Base-by-base conservation (phyloP, 2,329 filamentous ascomycete species). In the Penicillium decumbens region DNA sequence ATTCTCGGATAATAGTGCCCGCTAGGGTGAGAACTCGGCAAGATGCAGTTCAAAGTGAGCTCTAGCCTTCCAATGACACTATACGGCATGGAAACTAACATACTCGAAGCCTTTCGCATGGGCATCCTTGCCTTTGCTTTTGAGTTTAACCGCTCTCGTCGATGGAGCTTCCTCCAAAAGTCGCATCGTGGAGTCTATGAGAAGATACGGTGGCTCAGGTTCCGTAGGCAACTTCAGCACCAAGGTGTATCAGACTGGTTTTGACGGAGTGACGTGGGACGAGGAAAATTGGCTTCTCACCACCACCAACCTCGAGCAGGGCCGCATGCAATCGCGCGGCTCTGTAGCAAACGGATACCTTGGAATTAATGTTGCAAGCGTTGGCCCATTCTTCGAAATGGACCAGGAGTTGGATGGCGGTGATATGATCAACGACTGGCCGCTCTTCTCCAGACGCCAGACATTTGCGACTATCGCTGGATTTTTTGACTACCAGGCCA, bases 391-490 rank as follows among this genome's bases (percentile, higher is more conserved):
- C 62, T 84, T 84, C 61, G 81, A 84, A 57, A 66, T 78, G 20
- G 55, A 57, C 13, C 37, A 51, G 5, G 29, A 32, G 4, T 40
- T 45, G 24, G 81, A 83, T 56, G 62, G 72, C 43, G 77, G 74
- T 43, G 76, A 82, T 51, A 74, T 76, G 30, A 79, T 81, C 50
- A 82, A 78, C 56, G 84, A 83, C 8, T 88, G 85, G 85, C 85
- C 85, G 12, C 71, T 88, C 2, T 85, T 80, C 65, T 77, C 80
- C 50, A 70, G 76, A 20, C 74, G 84, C 29, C 81, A 87, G 58
- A 79, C 80, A 0, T 87, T 88, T 62, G 81, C 81, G 1, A 87
- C 84, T 0, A 78, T 88, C 25, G 78, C 81, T 4, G 84, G 84
- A 1, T 87, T 88, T 61, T 88, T 78, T 64, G 77, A 86, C 53